Conservation (phyloP, 1,284 basidiomycete species). For the Crucibulum parvulum region DNA sequence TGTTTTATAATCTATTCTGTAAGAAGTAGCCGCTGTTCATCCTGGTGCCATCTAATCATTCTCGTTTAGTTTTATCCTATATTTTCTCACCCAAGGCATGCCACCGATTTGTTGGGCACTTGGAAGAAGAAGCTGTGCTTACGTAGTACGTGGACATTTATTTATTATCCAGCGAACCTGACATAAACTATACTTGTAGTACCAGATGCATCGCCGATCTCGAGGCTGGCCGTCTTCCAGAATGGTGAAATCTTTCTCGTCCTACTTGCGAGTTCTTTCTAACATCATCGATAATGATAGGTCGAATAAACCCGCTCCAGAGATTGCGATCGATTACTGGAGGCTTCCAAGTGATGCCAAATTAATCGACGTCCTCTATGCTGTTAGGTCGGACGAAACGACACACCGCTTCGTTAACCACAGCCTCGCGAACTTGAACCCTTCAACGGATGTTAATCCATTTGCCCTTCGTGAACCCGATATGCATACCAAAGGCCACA, state of each 20-base stretch:
- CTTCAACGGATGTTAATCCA: conserved; percentile 84
- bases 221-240: conserved; percentile 85
- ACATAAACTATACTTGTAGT: conserved; percentile 40
- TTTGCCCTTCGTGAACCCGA: conserved; percentile 91
- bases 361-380: conserved; percentile 88
- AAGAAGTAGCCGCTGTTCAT: conserved; percentile 24
- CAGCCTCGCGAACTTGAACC: conserved; percentile 86
- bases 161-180: conserved; percentile 6
- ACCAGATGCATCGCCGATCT: conserved; percentile 87
- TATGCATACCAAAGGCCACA: conserved; percentile 81
- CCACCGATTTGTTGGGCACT: conserved; percentile 91
- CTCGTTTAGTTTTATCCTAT: conserved; percentile 74
- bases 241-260: conserved; percentile 62
- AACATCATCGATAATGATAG: conserved; percentile 29
- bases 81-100: conserved; percentile 83
- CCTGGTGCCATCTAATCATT: conserved; percentile 8
- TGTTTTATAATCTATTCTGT: conserved; percentile 94
- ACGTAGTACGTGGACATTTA: conserved; percentile 68
- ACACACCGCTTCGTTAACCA: conserved; percentile 95
- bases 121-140: conserved; percentile 94
- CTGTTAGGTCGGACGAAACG: conserved; percentile 91
- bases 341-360: conserved; percentile 77
- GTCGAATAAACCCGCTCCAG: conserved; percentile 75
- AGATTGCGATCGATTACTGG: conserved; percentile 96
- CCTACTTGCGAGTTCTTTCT: background rate